Evolutionary conservation across 345 rosid species (phyloP).

Genomic region (Euclidium syriacum): DNA sequence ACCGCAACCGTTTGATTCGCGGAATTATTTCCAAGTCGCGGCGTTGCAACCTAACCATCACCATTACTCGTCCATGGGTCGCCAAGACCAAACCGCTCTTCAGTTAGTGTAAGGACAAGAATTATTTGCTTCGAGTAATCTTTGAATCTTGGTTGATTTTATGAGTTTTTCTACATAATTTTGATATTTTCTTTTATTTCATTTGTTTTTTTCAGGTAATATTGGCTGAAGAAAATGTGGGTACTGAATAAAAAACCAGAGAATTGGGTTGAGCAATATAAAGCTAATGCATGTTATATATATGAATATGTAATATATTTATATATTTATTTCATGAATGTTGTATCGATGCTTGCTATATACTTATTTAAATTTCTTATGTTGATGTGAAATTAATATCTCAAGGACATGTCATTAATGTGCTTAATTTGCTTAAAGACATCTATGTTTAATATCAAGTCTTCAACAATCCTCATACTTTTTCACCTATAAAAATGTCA

Average conservation of each 20-base stretch:
- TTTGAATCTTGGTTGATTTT: not conserved
- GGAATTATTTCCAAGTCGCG: slow-evolving; percentile 75
- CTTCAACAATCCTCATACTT: too few relatives aligned
- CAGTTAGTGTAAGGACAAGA: slow-evolving; percentile 67
- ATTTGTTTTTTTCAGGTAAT: slow-evolving; percentile 25
- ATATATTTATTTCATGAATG: slow-evolving; percentile 18
- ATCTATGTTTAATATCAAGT: too few relatives aligned
- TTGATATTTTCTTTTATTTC: not conserved
- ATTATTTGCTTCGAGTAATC: not conserved
- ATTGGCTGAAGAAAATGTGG: slow-evolving; percentile 6
- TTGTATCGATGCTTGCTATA: slow-evolving; percentile 5
- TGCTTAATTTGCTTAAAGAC: slow-evolving; percentile 6
- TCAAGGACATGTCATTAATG: slow-evolving; percentile 9
- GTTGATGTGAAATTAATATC: slow-evolving; percentile 16
- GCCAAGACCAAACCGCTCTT: slow-evolving; percentile 74
- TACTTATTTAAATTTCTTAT: slow-evolving; percentile 11
- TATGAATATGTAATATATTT: not conserved
- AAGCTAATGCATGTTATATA: slow-evolving; percentile 18
- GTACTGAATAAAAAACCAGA: slow-evolving; percentile 28
- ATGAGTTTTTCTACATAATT: not conserved
- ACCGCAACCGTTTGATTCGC: slow-evolving; percentile 53
- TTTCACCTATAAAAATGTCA: too few relatives aligned
- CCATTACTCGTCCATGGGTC: slow-evolving; percentile 35
- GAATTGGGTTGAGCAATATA: slow-evolving; percentile 23
- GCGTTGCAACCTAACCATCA: slow-evolving; percentile 67